These are phyloP conservation scores for Populus simonii DNA, from an alignment of 345 rosid genomes.

Conservation along the genomic window DNA sequence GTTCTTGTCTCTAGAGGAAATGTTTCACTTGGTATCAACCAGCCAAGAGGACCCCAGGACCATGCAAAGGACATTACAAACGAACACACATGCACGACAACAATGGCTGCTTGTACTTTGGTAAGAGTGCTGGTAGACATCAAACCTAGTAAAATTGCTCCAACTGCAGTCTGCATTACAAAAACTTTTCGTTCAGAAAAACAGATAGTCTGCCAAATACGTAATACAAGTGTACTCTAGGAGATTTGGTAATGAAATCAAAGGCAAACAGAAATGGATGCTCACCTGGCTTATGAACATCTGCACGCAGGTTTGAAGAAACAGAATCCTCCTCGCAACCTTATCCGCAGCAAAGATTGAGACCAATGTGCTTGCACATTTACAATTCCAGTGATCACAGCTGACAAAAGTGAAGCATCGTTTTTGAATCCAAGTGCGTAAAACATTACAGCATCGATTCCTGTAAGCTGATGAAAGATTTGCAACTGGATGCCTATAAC, in stretches of 20 bases:
- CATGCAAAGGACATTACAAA: slow-evolving; percentile 24
- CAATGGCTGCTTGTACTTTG: neutral
- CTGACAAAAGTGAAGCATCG: slow-evolving; percentile 21
- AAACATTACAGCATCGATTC: slow-evolving; percentile 30
- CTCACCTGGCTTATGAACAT: slow-evolving; percentile 14
- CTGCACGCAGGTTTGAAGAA: slow-evolving; percentile 17
- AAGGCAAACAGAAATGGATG: neutral
- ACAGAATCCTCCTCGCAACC: slow-evolving; percentile 11
- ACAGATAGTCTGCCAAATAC: too few relatives aligned
- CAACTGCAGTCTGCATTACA: slow-evolving; percentile 14
- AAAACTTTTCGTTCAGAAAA: neutral
- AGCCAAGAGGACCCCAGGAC: slow-evolving; percentile 25
- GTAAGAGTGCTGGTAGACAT: slow-evolving; percentile 7
- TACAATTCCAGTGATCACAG: slow-evolving; percentile 22
- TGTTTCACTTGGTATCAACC: slow-evolving; percentile 23
- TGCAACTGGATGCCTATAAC: slow-evolving; percentile 15
- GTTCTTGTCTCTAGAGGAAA: slow-evolving; percentile 15
- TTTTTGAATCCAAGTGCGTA: slow-evolving; percentile 23
- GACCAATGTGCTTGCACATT: slow-evolving; percentile 20
- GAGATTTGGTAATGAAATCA: neutral
- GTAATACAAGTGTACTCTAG: neutral
- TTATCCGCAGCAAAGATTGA: slow-evolving; percentile 16
- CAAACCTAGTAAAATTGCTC: slow-evolving; percentile 1
- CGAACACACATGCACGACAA: slow-evolving; percentile 12
- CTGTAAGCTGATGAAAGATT: slow-evolving; percentile 23